Evolutionary conservation across 1,284 basidiomycete species (phyloP).

Genomic region (Pseudozyma sp.): DNA sequence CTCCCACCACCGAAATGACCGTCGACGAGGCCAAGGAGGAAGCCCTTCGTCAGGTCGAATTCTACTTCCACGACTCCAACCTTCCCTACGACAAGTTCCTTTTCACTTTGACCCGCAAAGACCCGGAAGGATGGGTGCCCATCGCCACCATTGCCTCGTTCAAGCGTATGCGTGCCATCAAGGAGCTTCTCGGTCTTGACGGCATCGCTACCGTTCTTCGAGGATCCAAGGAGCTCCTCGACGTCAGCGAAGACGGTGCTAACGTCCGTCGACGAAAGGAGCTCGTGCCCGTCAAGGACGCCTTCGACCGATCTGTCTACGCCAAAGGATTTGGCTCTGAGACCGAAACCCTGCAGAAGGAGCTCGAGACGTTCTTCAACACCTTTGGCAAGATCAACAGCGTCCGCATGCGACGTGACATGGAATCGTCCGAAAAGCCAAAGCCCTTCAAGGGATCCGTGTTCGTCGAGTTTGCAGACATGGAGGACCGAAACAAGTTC

Average conservation of each 20-base stretch:
- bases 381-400: conserved; percentile 85
- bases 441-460: conserved; percentile 94
- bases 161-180: conserved; percentile 86
- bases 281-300: conserved; percentile 59
- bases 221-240: conserved; percentile 72
- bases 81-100: conserved; percentile 98
- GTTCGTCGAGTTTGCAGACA: conserved; percentile 88
- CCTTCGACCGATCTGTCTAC: conserved; percentile 69
- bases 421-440: conserved; percentile 69
- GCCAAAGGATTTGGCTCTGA: conserved; percentile 88
- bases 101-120: conserved; percentile 71
- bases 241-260: conserved; percentile 79
- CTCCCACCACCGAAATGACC: conserved; percentile 30
- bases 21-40: conserved; percentile 57
- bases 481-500: conserved; percentile 80
- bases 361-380: conserved; percentile 85
- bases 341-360: conserved; percentile 77
- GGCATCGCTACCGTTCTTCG: conserved; percentile 59
- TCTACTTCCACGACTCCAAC: conserved; percentile 90
- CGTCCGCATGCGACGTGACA: conserved; percentile 84
- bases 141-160: conserved; percentile 89
- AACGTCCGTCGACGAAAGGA: conserved; percentile 79
- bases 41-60: conserved; percentile 75
- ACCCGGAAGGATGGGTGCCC: conserved; percentile 83
- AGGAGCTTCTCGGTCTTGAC: conserved; percentile 50